Evolutionary conservation across 331 rosid genomes (phyloP).

Genomic region (Quercus lobata): DNA sequence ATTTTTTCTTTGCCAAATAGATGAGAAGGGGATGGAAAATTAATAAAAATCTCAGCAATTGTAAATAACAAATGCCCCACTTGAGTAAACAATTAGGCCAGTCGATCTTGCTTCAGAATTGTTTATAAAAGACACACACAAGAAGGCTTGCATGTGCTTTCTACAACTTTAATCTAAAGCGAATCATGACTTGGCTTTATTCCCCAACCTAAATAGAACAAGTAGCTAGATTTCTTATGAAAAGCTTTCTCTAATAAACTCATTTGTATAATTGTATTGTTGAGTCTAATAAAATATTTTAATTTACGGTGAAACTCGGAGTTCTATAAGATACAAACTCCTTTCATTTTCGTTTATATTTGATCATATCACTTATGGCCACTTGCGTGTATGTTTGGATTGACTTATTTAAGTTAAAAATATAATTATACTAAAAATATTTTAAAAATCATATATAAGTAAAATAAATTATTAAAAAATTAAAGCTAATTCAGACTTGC

Average conservation of each 20-base stretch:
- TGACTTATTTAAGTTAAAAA: too few relatives aligned
- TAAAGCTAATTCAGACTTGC: too few relatives aligned
- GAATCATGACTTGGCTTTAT: constrained; percentile 1
- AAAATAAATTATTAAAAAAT: too few relatives aligned
- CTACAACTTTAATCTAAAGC: constrained; percentile 7
- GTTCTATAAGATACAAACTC: not conserved
- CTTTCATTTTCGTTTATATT: not conserved
- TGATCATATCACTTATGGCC: not conserved
- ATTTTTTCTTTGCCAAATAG: too few relatives aligned
- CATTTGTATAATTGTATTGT: not conserved
- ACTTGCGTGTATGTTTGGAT: too few relatives aligned
- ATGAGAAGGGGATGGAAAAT: too few relatives aligned
- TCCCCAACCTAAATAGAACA: not conserved
- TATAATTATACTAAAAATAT: too few relatives aligned
- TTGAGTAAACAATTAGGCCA: not conserved
- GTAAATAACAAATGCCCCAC: not conserved
- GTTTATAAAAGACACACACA: constrained; percentile 28
- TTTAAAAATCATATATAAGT: too few relatives aligned
- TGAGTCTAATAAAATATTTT: not conserved
- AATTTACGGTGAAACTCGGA: constrained; percentile 29
- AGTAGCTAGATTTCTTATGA: not conserved
- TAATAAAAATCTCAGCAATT: not conserved
- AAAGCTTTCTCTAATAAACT: not conserved
- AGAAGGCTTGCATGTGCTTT: constrained; percentile 55
- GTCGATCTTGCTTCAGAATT: constrained; percentile 26